Evolutionary conservation across 2,329 filamentous ascomycete genomes (phyloP), one percentile per base, ranked within the genome.

Genomic region (Botrytis aclada): DNA sequence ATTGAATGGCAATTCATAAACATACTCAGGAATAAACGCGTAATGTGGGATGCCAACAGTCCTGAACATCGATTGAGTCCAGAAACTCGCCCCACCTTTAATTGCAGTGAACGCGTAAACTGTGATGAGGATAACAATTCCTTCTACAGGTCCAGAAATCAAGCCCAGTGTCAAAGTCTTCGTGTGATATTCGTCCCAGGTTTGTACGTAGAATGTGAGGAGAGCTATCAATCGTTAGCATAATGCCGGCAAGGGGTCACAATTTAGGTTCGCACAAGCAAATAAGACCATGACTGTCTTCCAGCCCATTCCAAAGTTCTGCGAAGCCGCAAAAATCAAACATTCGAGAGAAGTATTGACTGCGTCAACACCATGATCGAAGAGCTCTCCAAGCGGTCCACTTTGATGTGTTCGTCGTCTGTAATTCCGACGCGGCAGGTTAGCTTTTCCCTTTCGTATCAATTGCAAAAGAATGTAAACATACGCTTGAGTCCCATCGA

Each of bases 151-250:
- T 0, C 96, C 96, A 76, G 95, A 98, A 77, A 99, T 87, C 75
- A 98, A 85, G 74, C 96, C 96, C 9, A 99, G 88, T 1, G 94
- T 98, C 65, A 99, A 88, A 4, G 95, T 96, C 83, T 98, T 95
- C 69, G 96, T 99, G 84, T 98, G 95, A 84, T 98, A 99, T 82
- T 98, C 96, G 81, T 99, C 96, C 96, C 96, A 99, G 47, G 96
- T 98, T 82, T 98, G 96, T 60, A 98, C 92, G 82, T 98, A 98
- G 83, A 99, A 99, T n/a, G 96, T 98, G 79, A 97, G 86, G 74
- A 95, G 89, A 10, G 93, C 92, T 94, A 74, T 20, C n/a, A 25
- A 34, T 29, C 22, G 69, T 76, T 74, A 77, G 67, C 41, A 75
- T 51, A 70, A 34, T 9, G 43, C 18, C n/a, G 5, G 8, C 32